Base-by-base conservation (phyloP, 495 filamentous ascomycete species). In the Penicillium goetzii region DNA sequence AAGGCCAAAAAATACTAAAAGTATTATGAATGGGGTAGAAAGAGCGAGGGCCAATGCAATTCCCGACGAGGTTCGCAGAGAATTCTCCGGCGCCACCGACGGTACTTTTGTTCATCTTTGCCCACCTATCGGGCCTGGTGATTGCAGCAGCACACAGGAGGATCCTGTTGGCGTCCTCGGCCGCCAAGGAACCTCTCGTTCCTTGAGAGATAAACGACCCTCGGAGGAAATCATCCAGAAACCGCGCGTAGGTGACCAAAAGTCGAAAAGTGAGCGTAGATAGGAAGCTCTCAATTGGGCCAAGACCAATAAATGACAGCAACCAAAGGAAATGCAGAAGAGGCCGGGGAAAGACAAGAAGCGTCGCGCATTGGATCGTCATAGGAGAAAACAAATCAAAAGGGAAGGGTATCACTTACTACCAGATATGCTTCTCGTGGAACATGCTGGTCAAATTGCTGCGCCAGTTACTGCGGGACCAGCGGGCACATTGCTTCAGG, bases 401-500 rank as follows among this genome's bases (percentile, higher is more conserved):
- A 33, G 58, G 38, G 52, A 47, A 50, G 58, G 50, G 64, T 65
- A 58, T 63, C 56, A 86, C 87, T 83, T 79, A 91, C 87, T 77
- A 83, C 81, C 84, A 87, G 69, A 91, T 85, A 71, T 89, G 80
- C 68, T 84, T 80, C 67, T 92, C 89, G 68, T 80, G 81, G 60
- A 90, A 83, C 76, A 92, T 86, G 66, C 88, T 91, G 32, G 87
- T 91, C 65, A 90, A 85, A 73, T 94, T 93, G 74, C 89, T 91
- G 66, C 90, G 81, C 88, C 88, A 93, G 73, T 92, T 92, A 76
- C 88, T 91, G 66, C 91, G 81, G 25, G 89, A 89, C 91, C 91
- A 94, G 30, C 91, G 85, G 10, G 90, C 82, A 72, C 90, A 92
- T 77, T 94, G 91, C 71, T 86, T 87, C 56, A 93, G 75, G 68